Evolutionary conservation across 495 filamentous ascomycete genomes (phyloP).

Genomic region (Aspergillus bertholletiae): DNA sequence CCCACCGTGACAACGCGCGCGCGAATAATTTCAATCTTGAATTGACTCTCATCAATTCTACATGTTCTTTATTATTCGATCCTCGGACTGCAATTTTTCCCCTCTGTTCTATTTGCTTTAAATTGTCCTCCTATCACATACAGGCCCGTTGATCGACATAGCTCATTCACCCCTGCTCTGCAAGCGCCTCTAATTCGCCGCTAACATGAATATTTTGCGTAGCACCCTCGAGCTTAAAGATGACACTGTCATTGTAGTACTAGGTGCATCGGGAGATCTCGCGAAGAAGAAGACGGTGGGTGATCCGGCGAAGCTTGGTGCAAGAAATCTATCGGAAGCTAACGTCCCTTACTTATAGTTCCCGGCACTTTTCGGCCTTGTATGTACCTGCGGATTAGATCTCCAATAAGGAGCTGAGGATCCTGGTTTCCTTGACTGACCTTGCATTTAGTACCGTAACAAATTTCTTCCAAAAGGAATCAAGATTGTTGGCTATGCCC

Average conservation of each 20-base stretch:
- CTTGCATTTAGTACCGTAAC: constrained; percentile 75
- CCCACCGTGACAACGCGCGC: neutral
- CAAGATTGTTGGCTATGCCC: constrained; percentile 96
- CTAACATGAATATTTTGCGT: constrained; percentile 28
- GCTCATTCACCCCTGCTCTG: constrained; percentile 7
- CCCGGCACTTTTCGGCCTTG: constrained; percentile 96
- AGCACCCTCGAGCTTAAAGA: constrained; percentile 94
- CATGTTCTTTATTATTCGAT: neutral
- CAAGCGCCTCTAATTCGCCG: constrained; percentile 9
- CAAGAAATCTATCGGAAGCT: constrained; percentile 23
- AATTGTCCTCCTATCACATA: neutral
- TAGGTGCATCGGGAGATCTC: constrained; percentile 95
- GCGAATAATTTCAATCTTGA: neutral
- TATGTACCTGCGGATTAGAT: constrained; percentile 48
- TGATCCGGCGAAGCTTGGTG: constrained; percentile 14
- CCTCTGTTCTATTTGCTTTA: neutral
- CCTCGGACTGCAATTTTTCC: neutral
- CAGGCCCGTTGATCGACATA: constrained; percentile 2
- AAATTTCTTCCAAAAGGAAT: constrained; percentile 98
- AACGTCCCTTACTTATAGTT: constrained; percentile 54
- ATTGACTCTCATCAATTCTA: neutral
- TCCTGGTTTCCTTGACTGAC: constrained; percentile 18
- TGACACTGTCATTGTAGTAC: constrained; percentile 95
- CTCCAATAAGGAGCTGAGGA: neutral
- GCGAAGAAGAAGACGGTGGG: constrained; percentile 99